Conservation (phyloP, 257 asterid genomes). For the Lycium ferocissimum region DNA sequence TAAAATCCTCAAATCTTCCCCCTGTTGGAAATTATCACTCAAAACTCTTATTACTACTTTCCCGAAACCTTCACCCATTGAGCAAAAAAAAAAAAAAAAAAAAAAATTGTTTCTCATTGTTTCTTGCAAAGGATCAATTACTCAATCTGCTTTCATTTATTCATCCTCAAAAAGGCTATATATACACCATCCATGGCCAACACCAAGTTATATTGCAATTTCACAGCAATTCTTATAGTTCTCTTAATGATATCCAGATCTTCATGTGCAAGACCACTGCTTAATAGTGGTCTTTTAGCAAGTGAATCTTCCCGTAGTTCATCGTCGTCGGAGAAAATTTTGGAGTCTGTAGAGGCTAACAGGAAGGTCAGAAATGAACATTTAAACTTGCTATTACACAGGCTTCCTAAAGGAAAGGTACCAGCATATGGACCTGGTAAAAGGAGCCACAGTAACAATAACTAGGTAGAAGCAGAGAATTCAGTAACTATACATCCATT, state of each 20-base stretch:
- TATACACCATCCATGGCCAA: not conserved
- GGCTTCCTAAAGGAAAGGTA: conserved; percentile 9
- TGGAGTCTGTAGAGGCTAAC: not conserved
- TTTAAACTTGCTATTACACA: not conserved
- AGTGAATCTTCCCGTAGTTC: not conserved
- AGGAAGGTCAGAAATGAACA: not conserved
- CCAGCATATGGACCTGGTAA: conserved; percentile 4
- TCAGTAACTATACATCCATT: not conserved
- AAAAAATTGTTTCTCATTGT: no score
- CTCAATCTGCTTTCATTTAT: not conserved
- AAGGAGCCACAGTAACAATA: not conserved
- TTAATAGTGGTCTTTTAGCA: not conserved
- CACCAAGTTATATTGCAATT: not conserved
- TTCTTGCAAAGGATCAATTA: not conserved
- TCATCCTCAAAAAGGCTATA: no score
- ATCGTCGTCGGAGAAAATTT: no score
- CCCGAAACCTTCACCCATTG: not conserved
- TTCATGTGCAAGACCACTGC: conserved; percentile 7
- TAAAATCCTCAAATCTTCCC: not conserved
- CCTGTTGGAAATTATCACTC: not conserved
- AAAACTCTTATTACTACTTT: not conserved
- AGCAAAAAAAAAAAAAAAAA: no score
- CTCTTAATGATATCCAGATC: not conserved
- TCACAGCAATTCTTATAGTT: not conserved
- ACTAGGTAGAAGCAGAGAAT: not conserved